Conservation (phyloP, 192 early-diverging fungal species). For the Lobulomyces angularis region DNA sequence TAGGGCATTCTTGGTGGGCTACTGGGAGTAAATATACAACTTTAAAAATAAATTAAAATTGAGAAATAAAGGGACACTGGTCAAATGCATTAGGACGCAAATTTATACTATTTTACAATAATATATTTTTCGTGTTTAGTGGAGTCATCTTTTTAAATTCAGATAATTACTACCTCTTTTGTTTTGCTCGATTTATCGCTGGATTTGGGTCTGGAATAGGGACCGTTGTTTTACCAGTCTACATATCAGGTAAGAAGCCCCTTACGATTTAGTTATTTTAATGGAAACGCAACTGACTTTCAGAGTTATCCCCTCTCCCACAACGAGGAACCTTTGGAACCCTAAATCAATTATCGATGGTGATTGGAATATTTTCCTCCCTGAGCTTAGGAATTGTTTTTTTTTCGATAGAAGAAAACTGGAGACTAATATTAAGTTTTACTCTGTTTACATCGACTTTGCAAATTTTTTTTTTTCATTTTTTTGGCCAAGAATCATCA, state of each 20-base stretch:
- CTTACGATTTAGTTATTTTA: no score
- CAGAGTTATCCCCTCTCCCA: slow-evolving; percentile 56
- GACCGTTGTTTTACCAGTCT: slow-evolving; percentile 67
- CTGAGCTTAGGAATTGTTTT: slow-evolving; percentile 55
- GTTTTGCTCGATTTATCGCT: slow-evolving; percentile 57
- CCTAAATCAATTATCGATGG: slow-evolving; percentile 76
- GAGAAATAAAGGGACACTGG: no score
- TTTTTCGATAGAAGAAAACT: slow-evolving; percentile 28
- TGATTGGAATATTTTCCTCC: slow-evolving; percentile 64
- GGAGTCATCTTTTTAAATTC: slow-evolving; percentile 50
- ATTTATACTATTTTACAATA: slow-evolving; percentile 52
- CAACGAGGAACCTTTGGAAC: slow-evolving; percentile 62
- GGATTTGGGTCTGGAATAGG: slow-evolving; percentile 68
- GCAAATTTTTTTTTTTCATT: no score
- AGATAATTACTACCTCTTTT: slow-evolving; percentile 32
- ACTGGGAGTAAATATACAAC: no score
- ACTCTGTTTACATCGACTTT: no score
- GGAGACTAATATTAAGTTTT: slow-evolving; percentile 63
- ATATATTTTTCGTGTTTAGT: slow-evolving; percentile 47
- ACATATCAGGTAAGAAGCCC: no score
- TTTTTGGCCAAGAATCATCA: no score
- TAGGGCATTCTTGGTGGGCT: slow-evolving; percentile 69
- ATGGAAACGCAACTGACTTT: no score
- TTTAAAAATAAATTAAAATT: no score
- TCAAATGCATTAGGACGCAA: slow-evolving; percentile 57